Percentiles rank a stretch among this genome's conserved stretches.
Evolutionary conservation across 371 early-diverging fungal genomes (phyloP).

Genomic region (Parasitella parasitica): DNA sequence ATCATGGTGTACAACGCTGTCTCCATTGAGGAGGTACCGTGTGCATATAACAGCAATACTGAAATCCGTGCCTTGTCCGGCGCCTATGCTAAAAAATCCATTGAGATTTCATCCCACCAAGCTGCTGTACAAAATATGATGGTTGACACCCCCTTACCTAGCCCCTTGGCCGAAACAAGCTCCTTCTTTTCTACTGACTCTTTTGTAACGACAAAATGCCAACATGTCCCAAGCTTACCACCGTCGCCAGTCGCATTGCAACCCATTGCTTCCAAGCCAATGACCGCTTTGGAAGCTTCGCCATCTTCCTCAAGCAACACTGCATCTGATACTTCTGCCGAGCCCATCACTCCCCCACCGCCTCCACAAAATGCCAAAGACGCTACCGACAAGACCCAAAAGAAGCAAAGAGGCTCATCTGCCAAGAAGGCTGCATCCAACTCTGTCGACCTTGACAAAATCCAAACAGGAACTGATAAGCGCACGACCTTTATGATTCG

Average conservation of each 20-base stretch:
- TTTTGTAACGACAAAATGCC: background rate
- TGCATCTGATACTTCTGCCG: background rate
- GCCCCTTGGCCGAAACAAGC: background rate
- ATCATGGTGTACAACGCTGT: background rate
- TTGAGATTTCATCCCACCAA: too few relatives aligned
- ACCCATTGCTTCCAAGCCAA: background rate
- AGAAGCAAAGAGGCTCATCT: background rate
- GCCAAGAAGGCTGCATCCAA: background rate
- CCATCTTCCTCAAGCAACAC: background rate
- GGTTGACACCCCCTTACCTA: background rate
- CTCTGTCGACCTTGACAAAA: slow-evolving; percentile 5
- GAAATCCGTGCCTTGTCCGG: too few relatives aligned
- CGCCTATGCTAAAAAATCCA: too few relatives aligned
- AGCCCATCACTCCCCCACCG: background rate
- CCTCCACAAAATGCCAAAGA: background rate
- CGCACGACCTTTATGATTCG: slow-evolving; percentile 28
- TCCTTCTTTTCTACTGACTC: background rate
- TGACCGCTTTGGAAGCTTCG: background rate
- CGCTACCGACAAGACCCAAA: background rate
- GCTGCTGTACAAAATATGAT: background rate
- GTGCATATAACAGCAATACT: background rate
- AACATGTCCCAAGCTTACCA: background rate
- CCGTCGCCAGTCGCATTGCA: background rate
- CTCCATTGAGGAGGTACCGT: background rate
- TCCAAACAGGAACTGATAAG: slow-evolving; percentile 3